These are phyloP conservation scores for Aspergillus clavatus DNA, from an alignment of 2,329 filamentous ascomycete genomes.

Conservation along the genomic window DNA sequence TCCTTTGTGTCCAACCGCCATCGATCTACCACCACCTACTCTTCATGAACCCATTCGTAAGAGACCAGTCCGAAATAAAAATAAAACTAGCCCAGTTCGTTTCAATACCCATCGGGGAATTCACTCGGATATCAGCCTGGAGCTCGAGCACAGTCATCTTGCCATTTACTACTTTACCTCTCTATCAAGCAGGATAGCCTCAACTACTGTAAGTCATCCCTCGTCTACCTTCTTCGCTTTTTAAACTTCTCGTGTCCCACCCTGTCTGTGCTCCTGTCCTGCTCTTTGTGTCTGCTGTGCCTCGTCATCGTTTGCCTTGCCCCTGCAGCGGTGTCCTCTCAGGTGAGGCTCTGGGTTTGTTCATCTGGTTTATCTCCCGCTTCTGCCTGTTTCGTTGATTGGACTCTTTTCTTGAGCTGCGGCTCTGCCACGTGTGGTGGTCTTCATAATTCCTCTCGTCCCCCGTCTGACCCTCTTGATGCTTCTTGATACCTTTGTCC, in stretches of 20 bases:
- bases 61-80: not conserved
- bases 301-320: not conserved
- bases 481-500: not conserved
- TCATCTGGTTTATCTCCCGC: not conserved
- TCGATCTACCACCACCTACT: constrained; percentile 3
- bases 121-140: not conserved
- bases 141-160: not conserved
- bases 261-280: not conserved
- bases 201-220: not conserved
- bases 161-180: not conserved
- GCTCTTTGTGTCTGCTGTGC: not conserved
- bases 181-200: not conserved
- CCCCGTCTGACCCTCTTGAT: not conserved
- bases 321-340: not conserved
- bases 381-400: not conserved
- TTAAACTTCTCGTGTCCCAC: not conserved
- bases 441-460: not conserved
- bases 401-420: not conserved
- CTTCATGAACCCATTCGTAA: constrained; percentile 15
- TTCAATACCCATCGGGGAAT: not conserved
- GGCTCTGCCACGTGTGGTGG: not conserved
- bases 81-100: not conserved
- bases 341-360: too few relatives aligned
- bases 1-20: constrained; percentile 4
- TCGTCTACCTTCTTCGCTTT: not conserved